Evolutionary conservation across 257 asterid species (phyloP), one percentile per base, ranked within the genome.

Genomic region (Ajuga chamaepitys): DNA sequence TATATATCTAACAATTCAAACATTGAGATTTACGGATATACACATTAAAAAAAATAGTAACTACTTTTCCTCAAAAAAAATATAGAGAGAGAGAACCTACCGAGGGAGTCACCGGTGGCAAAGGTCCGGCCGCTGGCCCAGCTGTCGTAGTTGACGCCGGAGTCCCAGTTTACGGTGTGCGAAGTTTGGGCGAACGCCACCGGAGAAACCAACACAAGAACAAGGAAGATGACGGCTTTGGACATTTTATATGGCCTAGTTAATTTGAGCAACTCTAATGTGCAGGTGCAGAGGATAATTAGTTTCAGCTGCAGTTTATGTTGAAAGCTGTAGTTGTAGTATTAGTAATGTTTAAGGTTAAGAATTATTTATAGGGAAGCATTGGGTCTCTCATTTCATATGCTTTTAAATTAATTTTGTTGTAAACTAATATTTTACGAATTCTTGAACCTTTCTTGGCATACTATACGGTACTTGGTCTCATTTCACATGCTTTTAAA

Each of bases 71-170:
- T 28, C 2, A 28, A 2, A 2, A 2, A 28, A 28, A 28, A 28
- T 28, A 2, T 28, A 28, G 4, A 30, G 37, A 30, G n/a, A n/a
- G n/a, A 9, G n/a, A 48, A 77, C 85, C 73, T 77, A 88, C 91
- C 40, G 26, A 88, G 81, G 30, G 70, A 67, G 65, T 88, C 96
- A 0, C 82, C 87, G 3, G 67, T 52, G 3, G 40, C 24, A 60
- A 86, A 88, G 10, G 74, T 82, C 37, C 52, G 22, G 35, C 72
- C 78, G 5, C 58, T 24, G 38, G 89, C 81, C 96, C 96, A 88
- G 20, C 13, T 20, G 24, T 0, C 62, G 11, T 80, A 83, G 69
- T 78, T 58, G 50, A 51, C 66, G 22, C 58, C 54, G 6, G 62
- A 66, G 48, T n/a, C 42, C 91, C 96, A 88, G 25, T 83, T 83